A percentile compares a stretch with the other conserved stretches of the same genome.
These are phyloP conservation scores for Quercus tomentella DNA, from an alignment of 331 rosid genomes.

Conservation along the genomic window DNA sequence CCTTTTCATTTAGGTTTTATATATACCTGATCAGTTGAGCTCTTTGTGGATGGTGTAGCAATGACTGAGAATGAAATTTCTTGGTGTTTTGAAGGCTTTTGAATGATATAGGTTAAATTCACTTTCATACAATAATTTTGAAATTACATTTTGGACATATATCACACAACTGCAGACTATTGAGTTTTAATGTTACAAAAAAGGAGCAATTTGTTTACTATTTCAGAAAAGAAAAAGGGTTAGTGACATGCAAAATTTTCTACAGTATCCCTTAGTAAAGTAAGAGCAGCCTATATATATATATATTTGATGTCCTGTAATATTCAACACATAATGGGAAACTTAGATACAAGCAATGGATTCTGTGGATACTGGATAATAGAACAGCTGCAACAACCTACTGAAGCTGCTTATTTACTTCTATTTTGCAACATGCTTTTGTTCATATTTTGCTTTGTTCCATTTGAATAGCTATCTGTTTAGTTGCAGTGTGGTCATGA, in stretches of 20 bases:
- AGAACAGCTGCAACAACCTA: not conserved
- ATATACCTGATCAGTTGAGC: not conserved
- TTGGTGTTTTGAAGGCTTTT: not conserved
- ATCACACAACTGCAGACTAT: not conserved
- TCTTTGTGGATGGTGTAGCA: not conserved
- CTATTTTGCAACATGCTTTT: slow-evolving; percentile 1
- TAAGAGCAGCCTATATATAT: not conserved
- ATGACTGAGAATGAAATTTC: not conserved
- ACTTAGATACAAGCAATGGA: not conserved
- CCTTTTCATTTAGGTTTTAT: not conserved
- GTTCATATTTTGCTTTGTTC: slow-evolving; percentile 1
- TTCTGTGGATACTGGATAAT: not conserved
- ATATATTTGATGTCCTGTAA: not conserved
- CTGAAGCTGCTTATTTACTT: slow-evolving; percentile 8
- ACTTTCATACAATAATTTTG: not conserved
- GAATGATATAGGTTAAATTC: not conserved
- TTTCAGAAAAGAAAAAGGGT: not conserved
- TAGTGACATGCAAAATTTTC: not conserved
- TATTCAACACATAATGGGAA: not conserved
- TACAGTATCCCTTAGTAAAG: not conserved
- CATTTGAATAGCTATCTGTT: not conserved
- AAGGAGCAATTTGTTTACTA: not conserved
- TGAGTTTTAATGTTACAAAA: not conserved
- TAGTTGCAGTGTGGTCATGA: slow-evolving; percentile 57
- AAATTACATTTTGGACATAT: not conserved